A percentile compares a stretch with the other conserved stretches of the same genome.
Evolutionary conservation across 2,329 filamentous ascomycete species (phyloP).

Genomic region (Claviceps spartinae): DNA sequence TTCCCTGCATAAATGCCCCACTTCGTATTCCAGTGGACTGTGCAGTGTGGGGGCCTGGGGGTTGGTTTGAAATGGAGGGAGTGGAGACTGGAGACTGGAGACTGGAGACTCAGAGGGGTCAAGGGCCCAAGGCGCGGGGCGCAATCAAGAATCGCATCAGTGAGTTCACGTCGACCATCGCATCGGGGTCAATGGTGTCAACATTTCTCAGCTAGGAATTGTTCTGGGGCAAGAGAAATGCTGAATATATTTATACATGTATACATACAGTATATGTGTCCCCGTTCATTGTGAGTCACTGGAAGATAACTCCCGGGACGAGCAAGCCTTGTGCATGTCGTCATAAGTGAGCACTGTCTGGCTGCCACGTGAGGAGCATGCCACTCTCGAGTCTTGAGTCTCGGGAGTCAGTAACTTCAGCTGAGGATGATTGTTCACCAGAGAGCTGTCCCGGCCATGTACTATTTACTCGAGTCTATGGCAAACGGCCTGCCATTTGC

Average conservation of each 20-base stretch:
- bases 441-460: too few species aligned
- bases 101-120: background rate
- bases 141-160: slow-evolving; percentile 5
- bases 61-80: background rate
- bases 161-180: background rate
- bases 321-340: background rate
- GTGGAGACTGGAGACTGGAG: background rate
- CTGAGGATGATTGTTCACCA: too few species aligned
- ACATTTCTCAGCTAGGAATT: background rate
- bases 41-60: background rate
- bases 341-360: background rate
- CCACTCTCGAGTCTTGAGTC: too few species aligned
- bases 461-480: too few species aligned
- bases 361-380: too few species aligned
- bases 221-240: background rate
- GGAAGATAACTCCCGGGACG: background rate
- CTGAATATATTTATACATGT: background rate
- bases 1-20: background rate
- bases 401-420: too few species aligned
- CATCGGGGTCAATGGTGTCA: background rate
- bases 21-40: background rate
- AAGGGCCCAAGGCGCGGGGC: background rate
- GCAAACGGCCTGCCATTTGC: too few species aligned
- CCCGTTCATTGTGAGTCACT: background rate
- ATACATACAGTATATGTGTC: too few species aligned